Evolutionary conservation across 2,329 filamentous ascomycete genomes (phyloP).

Genomic region (Alternaria dauci): DNA sequence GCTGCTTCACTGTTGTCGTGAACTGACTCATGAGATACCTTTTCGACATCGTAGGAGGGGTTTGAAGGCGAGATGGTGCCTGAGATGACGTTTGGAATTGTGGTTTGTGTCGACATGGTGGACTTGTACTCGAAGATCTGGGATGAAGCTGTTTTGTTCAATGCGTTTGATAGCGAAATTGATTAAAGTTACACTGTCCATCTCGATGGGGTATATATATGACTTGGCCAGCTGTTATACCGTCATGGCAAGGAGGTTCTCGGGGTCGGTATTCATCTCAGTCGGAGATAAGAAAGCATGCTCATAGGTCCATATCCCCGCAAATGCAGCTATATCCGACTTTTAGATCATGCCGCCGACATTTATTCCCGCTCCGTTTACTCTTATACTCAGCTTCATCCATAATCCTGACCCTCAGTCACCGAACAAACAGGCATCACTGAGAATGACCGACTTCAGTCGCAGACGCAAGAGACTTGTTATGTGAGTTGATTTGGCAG

Average conservation of each 20-base stretch:
- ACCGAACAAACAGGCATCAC: background rate
- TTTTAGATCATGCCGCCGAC: background rate
- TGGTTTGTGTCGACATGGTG: background rate
- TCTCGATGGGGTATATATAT: background rate
- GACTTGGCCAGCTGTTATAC: background rate
- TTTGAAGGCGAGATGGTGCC: background rate
- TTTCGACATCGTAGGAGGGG: background rate
- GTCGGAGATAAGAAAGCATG: conserved; percentile 13
- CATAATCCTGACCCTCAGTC: too few relatives aligned
- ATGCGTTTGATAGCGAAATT: background rate
- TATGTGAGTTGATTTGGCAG: conserved; percentile 48
- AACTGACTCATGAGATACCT: background rate
- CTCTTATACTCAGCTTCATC: background rate
- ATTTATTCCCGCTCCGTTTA: conserved; percentile 7
- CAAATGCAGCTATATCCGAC: background rate
- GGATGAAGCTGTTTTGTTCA: background rate
- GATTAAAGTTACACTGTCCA: background rate
- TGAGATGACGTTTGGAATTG: background rate
- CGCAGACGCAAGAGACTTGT: conserved; percentile 53
- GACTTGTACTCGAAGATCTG: background rate
- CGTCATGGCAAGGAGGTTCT: conserved; percentile 31
- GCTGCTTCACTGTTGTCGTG: background rate
- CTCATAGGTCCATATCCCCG: conserved; percentile 1
- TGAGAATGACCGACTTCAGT: conserved; percentile 32
- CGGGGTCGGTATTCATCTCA: background rate